These are phyloP conservation scores for Aspergillus heteromorphus DNA, from an alignment of 495 filamentous ascomycete species.

Conservation along the genomic window DNA sequence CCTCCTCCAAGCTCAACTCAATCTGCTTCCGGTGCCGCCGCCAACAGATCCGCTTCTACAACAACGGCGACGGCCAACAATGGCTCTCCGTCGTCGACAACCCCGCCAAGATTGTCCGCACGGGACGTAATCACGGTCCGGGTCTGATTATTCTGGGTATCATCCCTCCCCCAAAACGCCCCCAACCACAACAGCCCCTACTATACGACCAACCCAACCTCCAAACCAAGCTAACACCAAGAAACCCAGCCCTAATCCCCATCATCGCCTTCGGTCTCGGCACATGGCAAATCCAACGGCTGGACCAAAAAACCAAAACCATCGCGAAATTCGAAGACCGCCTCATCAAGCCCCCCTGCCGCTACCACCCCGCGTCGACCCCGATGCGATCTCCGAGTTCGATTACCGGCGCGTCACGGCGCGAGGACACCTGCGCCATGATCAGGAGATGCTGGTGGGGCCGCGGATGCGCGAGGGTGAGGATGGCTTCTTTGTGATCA, in stretches of 20 bases:
- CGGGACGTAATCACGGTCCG: constrained; percentile 67
- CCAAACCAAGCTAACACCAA: too few species aligned
- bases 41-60: constrained; percentile 32
- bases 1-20: constrained; percentile 25
- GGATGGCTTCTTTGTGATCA: constrained; percentile 85
- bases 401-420: constrained; percentile 84
- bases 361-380: constrained; percentile 75
- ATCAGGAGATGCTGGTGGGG: constrained; percentile 92
- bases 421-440: constrained; percentile 72
- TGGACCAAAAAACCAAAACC: constrained; percentile 87
- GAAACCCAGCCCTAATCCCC: constrained; percentile 69
- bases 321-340: constrained; percentile 88
- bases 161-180: background rate
- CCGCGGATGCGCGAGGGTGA: constrained; percentile 84
- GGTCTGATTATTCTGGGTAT: constrained; percentile 75
- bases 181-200: background rate
- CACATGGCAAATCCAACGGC: constrained; percentile 92
- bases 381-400: constrained; percentile 74
- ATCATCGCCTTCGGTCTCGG: constrained; percentile 85
- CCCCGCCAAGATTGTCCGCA: constrained; percentile 68
- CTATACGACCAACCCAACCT: too few species aligned
- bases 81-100: constrained; percentile 84
- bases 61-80: constrained; percentile 40
- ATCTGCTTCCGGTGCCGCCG: constrained; percentile 35
- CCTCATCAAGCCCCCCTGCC: constrained; percentile 82